phyloP scores from a whole-genome alignment of 352 stramenopile species.

The Aphanomyces stellatus region DNA sequence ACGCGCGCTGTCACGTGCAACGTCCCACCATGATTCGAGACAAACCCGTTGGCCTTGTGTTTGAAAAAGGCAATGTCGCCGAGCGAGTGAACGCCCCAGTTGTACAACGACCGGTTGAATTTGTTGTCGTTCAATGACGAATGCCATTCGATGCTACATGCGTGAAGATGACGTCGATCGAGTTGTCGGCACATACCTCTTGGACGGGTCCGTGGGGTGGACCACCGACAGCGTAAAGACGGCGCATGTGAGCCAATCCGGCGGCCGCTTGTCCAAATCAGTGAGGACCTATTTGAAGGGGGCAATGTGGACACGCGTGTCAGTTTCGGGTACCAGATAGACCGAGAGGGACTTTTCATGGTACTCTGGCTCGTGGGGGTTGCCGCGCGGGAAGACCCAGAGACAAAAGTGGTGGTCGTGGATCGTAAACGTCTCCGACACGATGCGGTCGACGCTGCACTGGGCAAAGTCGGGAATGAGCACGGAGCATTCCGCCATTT shows the following conservation, averaged over 20 bases:
- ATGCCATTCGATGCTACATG: slow-evolving; percentile 57
- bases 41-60: slow-evolving; percentile 43
- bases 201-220: slow-evolving; percentile 35
- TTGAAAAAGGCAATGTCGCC: slow-evolving; percentile 44
- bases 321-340: slow-evolving; percentile 34
- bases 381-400: slow-evolving; percentile 74
- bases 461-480: slow-evolving; percentile 42
- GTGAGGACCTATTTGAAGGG: slow-evolving; percentile 34
- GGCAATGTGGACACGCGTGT: background rate
- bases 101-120: slow-evolving; percentile 62
- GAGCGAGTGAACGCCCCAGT: slow-evolving; percentile 75
- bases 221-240: slow-evolving; percentile 63
- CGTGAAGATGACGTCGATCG: background rate
- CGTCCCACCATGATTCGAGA: slow-evolving; percentile 28
- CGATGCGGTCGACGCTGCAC: slow-evolving; percentile 45
- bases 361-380: slow-evolving; percentile 69
- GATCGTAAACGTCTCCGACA: slow-evolving; percentile 65
- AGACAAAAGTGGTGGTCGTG: slow-evolving; percentile 65
- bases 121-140: slow-evolving; percentile 78
- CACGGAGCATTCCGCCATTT: slow-evolving; percentile 46
- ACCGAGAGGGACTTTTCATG: slow-evolving; percentile 54
- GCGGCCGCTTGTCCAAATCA: slow-evolving; percentile 41
- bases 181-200: slow-evolving; percentile 7
- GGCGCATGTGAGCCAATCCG: slow-evolving; percentile 65
- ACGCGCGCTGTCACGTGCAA: slow-evolving; percentile 59